Percentiles rank a stretch among this genome's conserved stretches.
Conservation (phyloP, 2,329 filamentous ascomycete genomes). For the Aureobasidium sp. region DNA sequence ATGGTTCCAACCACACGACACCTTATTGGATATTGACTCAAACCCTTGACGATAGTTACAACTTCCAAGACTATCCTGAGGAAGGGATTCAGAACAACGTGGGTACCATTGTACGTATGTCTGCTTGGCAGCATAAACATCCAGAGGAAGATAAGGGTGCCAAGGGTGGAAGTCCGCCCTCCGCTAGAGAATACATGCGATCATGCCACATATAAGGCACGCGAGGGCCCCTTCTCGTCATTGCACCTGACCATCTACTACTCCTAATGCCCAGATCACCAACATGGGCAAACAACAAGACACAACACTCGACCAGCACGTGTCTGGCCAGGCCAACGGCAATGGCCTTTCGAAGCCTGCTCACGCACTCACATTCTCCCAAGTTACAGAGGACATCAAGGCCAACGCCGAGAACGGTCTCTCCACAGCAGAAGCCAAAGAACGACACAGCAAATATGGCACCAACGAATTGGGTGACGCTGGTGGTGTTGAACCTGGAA, state of each 20-base stretch:
- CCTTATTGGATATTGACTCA: constrained; percentile 7
- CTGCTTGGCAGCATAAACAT: constrained; percentile 2
- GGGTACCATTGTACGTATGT: neutral
- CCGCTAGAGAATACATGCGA: neutral
- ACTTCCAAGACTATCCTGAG: neutral
- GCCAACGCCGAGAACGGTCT: constrained; percentile 62
- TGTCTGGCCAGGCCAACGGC: constrained; percentile 36
- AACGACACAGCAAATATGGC: constrained; percentile 52
- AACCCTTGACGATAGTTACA: neutral
- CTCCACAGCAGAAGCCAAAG: constrained; percentile 48
- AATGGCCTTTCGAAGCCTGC: constrained; percentile 52
- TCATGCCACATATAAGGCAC: constrained; percentile 3
- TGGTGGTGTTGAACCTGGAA: constrained; percentile 59
- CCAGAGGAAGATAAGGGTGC: constrained; percentile 8
- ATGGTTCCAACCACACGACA: neutral
- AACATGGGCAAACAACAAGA: constrained; percentile 29
- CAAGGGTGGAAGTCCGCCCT: constrained; percentile 4
- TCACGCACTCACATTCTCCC: constrained; percentile 49
- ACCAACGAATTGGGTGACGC: constrained; percentile 63
- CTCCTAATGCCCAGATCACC: constrained; percentile 14
- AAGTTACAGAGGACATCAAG: constrained; percentile 47
- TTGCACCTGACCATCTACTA: neutral
- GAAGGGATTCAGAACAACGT: neutral
- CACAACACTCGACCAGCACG: constrained; percentile 28
- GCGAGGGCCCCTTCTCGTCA: neutral